Conservation (phyloP, 1,284 basidiomycete genomes). For the Butyriboletus appendiculatus region DNA sequence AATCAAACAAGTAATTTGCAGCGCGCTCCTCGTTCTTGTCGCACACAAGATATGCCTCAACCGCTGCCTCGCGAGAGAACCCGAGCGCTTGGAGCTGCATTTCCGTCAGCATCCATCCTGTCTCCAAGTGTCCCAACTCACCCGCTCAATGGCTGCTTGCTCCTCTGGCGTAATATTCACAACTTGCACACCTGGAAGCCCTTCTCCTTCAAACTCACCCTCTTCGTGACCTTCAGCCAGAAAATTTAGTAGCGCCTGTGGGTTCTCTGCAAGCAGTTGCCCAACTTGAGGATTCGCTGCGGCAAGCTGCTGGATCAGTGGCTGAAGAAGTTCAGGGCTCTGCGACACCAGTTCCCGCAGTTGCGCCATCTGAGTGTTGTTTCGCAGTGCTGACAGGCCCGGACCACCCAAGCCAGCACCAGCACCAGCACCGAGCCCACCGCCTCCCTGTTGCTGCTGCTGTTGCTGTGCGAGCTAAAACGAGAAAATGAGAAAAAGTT, state of each 20-base stretch:
- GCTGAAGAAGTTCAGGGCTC: slow-evolving; percentile 80
- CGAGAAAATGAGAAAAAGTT: not conserved
- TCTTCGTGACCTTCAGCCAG: slow-evolving; percentile 52
- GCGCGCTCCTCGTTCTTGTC: slow-evolving; percentile 96
- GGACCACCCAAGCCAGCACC: slow-evolving; percentile 33
- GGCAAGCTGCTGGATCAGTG: slow-evolving; percentile 82
- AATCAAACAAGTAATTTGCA: slow-evolving; percentile 88
- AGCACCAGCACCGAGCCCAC: slow-evolving; percentile 35
- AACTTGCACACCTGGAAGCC: slow-evolving; percentile 46
- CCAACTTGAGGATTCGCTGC: slow-evolving; percentile 74
- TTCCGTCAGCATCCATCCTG: slow-evolving; percentile 3
- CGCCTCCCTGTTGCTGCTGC: slow-evolving; percentile 56
- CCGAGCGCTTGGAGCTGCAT: slow-evolving; percentile 80
- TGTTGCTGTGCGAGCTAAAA: slow-evolving; percentile 69
- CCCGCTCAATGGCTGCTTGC: slow-evolving; percentile 82
- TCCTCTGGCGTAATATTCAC: slow-evolving; percentile 85
- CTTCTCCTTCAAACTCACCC: slow-evolving; percentile 38
- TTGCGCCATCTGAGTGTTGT: slow-evolving; percentile 65
- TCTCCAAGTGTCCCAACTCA: slow-evolving; percentile 41
- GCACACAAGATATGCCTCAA: slow-evolving; percentile 90
- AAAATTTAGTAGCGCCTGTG: slow-evolving; percentile 67
- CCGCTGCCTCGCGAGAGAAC: slow-evolving; percentile 74
- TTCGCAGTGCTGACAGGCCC: slow-evolving; percentile 56
- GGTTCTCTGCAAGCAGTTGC: slow-evolving; percentile 65
- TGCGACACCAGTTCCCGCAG: slow-evolving; percentile 69